Evolutionary conservation across 2,329 filamentous ascomycete genomes (phyloP).

Genomic region (Raffaelea ambrosiae): DNA sequence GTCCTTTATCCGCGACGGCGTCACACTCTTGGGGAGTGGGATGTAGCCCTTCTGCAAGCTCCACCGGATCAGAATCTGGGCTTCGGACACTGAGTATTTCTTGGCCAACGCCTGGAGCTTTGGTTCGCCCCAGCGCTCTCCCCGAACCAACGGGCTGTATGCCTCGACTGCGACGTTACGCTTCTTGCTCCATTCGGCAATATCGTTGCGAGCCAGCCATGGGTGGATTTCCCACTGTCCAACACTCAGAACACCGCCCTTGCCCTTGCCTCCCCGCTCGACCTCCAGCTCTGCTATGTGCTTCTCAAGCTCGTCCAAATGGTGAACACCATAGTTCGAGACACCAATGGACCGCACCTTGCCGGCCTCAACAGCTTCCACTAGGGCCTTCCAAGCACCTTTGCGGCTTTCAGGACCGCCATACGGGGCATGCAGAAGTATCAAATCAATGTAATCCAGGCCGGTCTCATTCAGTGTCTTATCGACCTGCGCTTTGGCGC

Average conservation of each 20-base stretch:
- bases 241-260: slow-evolving; percentile 66
- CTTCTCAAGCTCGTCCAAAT: slow-evolving; percentile 49
- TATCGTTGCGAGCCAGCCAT: slow-evolving; percentile 73
- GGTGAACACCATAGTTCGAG: slow-evolving; percentile 58
- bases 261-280: slow-evolving; percentile 52
- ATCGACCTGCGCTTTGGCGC: slow-evolving; percentile 54
- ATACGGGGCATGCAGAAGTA: slow-evolving; percentile 54
- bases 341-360: slow-evolving; percentile 54
- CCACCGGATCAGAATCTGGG: slow-evolving; percentile 74
- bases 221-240: slow-evolving; percentile 89
- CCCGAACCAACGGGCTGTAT: slow-evolving; percentile 54
- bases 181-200: slow-evolving; percentile 66
- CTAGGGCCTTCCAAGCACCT: slow-evolving; percentile 52
- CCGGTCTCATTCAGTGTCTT: slow-evolving; percentile 53
- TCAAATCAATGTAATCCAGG: slow-evolving; percentile 59
- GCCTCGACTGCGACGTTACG: slow-evolving; percentile 55
- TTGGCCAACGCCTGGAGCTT: slow-evolving; percentile 55
- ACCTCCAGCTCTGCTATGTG: slow-evolving; percentile 52
- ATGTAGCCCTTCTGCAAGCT: slow-evolving; percentile 70
- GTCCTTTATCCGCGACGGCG: slow-evolving; percentile 46
- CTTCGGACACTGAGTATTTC: slow-evolving; percentile 65
- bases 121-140: slow-evolving; percentile 62
- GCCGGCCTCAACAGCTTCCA: slow-evolving; percentile 54
- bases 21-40: slow-evolving; percentile 57
- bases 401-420: slow-evolving; percentile 48